Conservation (phyloP, 192 early-diverging fungal species). For the Coemansia sp. region DNA sequence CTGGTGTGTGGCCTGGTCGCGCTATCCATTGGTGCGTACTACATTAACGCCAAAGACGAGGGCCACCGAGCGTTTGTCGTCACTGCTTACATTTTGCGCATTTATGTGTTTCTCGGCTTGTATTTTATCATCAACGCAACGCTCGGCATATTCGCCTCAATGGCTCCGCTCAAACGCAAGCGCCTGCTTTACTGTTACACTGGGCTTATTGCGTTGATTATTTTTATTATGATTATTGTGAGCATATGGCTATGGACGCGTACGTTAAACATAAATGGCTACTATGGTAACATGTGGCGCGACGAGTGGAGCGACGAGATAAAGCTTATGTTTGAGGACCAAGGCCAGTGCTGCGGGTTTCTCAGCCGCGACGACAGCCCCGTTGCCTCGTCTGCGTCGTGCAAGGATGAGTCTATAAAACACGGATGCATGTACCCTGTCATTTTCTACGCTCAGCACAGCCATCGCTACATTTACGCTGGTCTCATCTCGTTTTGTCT, state of each 20-base stretch:
- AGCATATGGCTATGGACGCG: conserved; percentile 40
- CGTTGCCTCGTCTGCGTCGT: conserved; percentile 20
- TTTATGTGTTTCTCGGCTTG: conserved; percentile 32
- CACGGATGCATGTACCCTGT: conserved; percentile 42
- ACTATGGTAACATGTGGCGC: conserved; percentile 28
- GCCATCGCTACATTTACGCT: conserved; percentile 37
- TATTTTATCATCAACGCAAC: conserved; percentile 21
- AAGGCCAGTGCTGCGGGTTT: conserved; percentile 35
- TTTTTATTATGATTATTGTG: conserved; percentile 25
- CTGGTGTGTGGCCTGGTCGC: conserved; percentile 23
- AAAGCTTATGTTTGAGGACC: conserved; percentile 33
- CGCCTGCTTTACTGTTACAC: conserved; percentile 25
- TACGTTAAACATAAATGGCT: conserved; percentile 35
- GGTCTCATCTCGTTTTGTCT: conserved; percentile 34
- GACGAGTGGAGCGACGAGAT: conserved; percentile 29
- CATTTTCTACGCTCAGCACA: conserved; percentile 29
- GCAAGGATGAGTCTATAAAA: conserved; percentile 10
- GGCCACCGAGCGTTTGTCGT: conserved; percentile 18
- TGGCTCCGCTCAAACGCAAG: conserved; percentile 34
- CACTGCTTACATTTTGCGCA: conserved; percentile 19
- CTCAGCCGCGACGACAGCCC: conserved; percentile 35
- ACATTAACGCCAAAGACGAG: conserved; percentile 25
- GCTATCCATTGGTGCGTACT: conserved; percentile 25
- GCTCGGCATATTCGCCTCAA: conserved; percentile 25
- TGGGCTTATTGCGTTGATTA: conserved; percentile 9